Base-by-base conservation (phyloP, 805 yeast species). In the Metschnikowia chrysomelidarum region DNA sequence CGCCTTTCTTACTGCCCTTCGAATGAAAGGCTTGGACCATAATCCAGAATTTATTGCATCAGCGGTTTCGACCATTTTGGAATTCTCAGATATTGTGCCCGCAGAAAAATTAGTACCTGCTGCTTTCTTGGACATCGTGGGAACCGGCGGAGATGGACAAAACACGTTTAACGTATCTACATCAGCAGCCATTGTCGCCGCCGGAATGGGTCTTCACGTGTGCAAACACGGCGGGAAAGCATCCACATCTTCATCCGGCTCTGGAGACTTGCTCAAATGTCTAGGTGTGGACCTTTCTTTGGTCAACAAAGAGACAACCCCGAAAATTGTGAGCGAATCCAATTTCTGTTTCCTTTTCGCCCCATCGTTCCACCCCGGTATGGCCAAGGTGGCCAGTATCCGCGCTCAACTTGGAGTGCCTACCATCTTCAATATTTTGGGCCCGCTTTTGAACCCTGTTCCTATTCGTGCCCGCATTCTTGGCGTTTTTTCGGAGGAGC, bases 191-290 rank as follows among this genome's bases (percentile, higher is more conserved):
- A 87, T 93, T 30, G 88, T 93, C 2, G 93, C 88, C 0, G 87
- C 98, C 0, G 99, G 98, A 6, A 82, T 87, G 69, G 76, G 76
- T 1, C 59, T 91, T 26, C 74, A 76, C 15, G 82, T 93, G 12
- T 86, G 95, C 55, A 93, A 93, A 43, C 99, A 93, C 59, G 99
- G 99, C 16, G 98, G 98, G 10, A 91, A 93, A 52, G 98, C 98
- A 0, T 80, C 96, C 0, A 88, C 98, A 0, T 87, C 96, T 0
- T 61, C 83, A 2, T 85, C 95, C 2, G 99, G 99, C 1, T 83
- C 97, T 2, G 97, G 96, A 4, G 99, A 93, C 56, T 67, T 93
- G 40, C 74, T 93, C 54, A 67, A 74, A 18, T 71, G 78, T 17
- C 69, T 93, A n/a, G 98, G 96, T 0, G 82, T 88, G n/a, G 86